Evolutionary conservation across 495 filamentous ascomycete genomes (phyloP), one percentile per base, ranked within the genome.

Genomic region (Peziza echinospora): DNA sequence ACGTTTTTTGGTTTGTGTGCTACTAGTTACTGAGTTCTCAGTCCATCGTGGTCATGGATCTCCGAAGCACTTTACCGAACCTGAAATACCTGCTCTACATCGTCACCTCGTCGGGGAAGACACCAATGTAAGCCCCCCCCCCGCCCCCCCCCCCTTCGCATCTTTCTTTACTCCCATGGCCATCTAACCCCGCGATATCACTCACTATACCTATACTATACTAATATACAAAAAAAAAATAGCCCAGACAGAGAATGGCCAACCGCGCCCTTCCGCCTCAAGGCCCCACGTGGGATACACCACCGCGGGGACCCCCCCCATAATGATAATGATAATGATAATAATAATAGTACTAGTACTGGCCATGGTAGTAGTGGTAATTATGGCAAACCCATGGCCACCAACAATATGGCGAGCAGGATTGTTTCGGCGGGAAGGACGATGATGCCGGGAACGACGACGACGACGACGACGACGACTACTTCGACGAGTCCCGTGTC

Each of bases 41-140:
- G 47, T 81, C 78, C 0, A 59, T 93, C 2, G 72, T 75, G 40
- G 72, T 84, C 8, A 68, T 92, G 30, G 89, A 97, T 60, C 80
- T 93, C 11, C 69, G 89, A 0, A 82, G 93, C 49, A 96, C 87
- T 2, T 65, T 94, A 13, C 82, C 84, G 28, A 97, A 97, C 54
- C 63, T 96, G 17, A 92, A 92, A 62, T 93, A 91, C 50, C 63
- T 94, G 8, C 21, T 54, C 16, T n/a, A 37, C 19, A 17, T 37
- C 13, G 19, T 37, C 19, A 37, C 30, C 3, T 4, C 13, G 13
- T 37, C 30, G 13, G 30, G 30, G 30, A 37, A 37, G 30, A 37
- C 30, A 13, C 30, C 30, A 37, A 37, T 37, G 30, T 37, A 37
- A 11, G 30, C 30, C 19, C 19, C 19, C 13, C 30, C 30, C 13